A percentile compares a stretch with the other conserved stretches of the same genome.
phyloP scores from a whole-genome alignment of 176 grass and related monocot genomes.

The Dendrocalamus sinicus region DNA sequence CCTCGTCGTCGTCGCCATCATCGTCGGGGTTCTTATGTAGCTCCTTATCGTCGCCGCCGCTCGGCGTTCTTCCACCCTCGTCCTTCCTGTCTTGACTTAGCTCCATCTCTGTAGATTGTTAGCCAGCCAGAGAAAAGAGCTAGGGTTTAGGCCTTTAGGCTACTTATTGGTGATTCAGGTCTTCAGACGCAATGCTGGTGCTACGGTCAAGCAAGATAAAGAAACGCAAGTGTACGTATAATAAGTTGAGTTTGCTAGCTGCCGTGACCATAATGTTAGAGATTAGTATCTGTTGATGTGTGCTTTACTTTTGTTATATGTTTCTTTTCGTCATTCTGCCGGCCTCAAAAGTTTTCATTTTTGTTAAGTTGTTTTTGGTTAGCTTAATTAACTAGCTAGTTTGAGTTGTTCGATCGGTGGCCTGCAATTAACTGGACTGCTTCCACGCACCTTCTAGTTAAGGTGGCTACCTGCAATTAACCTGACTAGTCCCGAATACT shows the following conservation, averaged over 20 bases:
- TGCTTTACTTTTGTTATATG: constrained; percentile 25
- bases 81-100: constrained; percentile 7
- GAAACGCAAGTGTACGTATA: background rate
- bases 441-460: background rate
- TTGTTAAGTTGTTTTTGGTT: background rate
- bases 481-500: too few species aligned
- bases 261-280: background rate
- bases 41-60: constrained; percentile 18
- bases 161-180: background rate
- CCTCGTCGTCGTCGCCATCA: background rate
- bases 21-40: background rate
- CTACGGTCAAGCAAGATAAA: background rate
- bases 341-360: background rate
- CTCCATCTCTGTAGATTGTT: constrained; percentile 36
- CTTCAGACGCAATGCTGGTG: background rate
- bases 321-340: constrained; percentile 35
- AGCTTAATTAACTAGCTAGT: background rate
- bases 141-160: constrained; percentile 36
- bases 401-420: background rate
- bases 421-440: background rate
- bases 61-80: background rate
- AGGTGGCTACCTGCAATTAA: too few species aligned
- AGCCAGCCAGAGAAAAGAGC: background rate
- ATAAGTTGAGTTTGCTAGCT: background rate
- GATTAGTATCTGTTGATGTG: constrained; percentile 15